Conservation (phyloP, 306 rosid genomes). For the Luffa aegyptiaca region DNA sequence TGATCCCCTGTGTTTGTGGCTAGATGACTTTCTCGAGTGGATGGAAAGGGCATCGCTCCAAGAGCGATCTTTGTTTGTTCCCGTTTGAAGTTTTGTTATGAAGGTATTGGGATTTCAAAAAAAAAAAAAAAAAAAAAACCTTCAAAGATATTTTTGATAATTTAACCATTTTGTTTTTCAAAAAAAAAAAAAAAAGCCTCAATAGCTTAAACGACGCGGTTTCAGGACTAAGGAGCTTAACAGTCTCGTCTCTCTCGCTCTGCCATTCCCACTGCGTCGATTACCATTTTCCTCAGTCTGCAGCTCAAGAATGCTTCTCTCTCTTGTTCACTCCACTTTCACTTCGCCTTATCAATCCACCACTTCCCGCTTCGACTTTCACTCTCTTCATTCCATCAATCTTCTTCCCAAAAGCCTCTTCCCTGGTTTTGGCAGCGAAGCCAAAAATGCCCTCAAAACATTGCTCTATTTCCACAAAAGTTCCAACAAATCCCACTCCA, state of each 20-base stretch:
- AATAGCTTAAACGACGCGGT: not conserved
- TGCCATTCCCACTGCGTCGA: not conserved
- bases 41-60: no score
- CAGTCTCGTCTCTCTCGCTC: not conserved
- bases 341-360: constrained; percentile 24
- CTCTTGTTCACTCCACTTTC: constrained; percentile 33
- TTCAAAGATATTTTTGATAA: no score
- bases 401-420: constrained; percentile 40
- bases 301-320: constrained; percentile 38
- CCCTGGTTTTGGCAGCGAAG: constrained; percentile 16
- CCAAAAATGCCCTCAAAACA: constrained; percentile 23
- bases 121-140: no score
- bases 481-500: constrained; percentile 6
- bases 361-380: not conserved
- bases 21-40: no score
- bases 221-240: not conserved
- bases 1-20: no score
- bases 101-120: no score
- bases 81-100: no score
- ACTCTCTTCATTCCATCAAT: constrained; percentile 9
- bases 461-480: constrained; percentile 21
- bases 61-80: no score
- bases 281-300: not conserved
- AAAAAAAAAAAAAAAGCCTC: not conserved
- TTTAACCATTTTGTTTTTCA: no score